Conservation (phyloP, 2,329 filamentous ascomycete genomes). For the Fusarium incarnatum region DNA sequence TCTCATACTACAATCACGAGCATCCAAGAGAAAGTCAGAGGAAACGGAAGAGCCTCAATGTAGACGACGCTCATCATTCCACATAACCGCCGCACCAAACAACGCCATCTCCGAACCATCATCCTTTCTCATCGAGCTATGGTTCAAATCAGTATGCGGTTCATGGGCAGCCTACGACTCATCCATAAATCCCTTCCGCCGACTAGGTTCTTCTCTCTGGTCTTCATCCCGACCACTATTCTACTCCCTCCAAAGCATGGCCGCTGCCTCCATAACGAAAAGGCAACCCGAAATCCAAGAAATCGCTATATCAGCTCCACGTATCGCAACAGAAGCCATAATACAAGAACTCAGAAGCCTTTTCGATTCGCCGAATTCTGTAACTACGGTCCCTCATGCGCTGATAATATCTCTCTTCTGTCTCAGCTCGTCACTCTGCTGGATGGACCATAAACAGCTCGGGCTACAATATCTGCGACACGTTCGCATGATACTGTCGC, state of each 20-base stretch:
- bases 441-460: slow-evolving; percentile 38
- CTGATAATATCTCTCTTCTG: slow-evolving; percentile 37
- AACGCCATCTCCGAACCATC: slow-evolving; percentile 32
- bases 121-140: slow-evolving; percentile 29
- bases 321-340: slow-evolving; percentile 34
- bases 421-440: slow-evolving; percentile 39
- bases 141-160: slow-evolving; percentile 41
- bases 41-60: neutral
- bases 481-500: slow-evolving; percentile 31
- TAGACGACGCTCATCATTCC: neutral
- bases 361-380: slow-evolving; percentile 27
- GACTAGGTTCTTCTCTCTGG: slow-evolving; percentile 31
- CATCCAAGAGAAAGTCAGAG: neutral
- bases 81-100: slow-evolving; percentile 7
- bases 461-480: slow-evolving; percentile 37
- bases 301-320: slow-evolving; percentile 27
- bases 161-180: slow-evolving; percentile 42
- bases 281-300: slow-evolving; percentile 32
- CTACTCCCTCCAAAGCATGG: slow-evolving; percentile 41
- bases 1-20: slow-evolving; percentile 1
- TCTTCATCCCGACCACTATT: slow-evolving; percentile 24
- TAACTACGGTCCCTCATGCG: slow-evolving; percentile 22
- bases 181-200: slow-evolving; percentile 33
- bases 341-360: slow-evolving; percentile 30
- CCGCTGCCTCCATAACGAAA: slow-evolving; percentile 25